Base-by-base conservation (phyloP, 495 filamentous ascomycete species). In the Penicillium chermesinum region DNA sequence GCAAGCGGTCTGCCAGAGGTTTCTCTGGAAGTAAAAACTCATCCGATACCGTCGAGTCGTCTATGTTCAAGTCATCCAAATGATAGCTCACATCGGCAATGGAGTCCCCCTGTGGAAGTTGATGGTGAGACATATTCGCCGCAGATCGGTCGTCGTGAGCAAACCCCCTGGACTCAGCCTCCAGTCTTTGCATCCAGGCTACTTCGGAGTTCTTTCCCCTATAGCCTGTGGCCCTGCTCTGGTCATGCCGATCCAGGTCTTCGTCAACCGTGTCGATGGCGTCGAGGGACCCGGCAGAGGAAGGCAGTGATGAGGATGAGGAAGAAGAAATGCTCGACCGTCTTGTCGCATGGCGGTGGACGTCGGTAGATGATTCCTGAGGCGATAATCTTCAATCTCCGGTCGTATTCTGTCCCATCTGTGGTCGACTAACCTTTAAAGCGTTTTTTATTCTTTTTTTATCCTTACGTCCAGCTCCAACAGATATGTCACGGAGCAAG, bases 131-230 rank as follows among this genome's bases (percentile, higher is more conserved):
- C 12, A 10, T 32, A 15, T 12, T 30, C 15, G 9, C 21, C 17
- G 13, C 17, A 3, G 12, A n/a, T 16, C 1, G 21, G n/a, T n/a
- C n/a, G n/a, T n/a, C n/a, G n/a, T n/a, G n/a, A n/a, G n/a, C n/a
- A n/a, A n/a, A n/a, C n/a, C n/a, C n/a, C n/a, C n/a, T 30, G 12
- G 21, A 9, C 18, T 43, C 41, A 2, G 2, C 2, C 5, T 32
- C 41, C 16, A 45, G 15, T 14, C n/a, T 35, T 18, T 77, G 77
- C 46, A 82, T 70, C 80, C 81, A 84, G 32, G 65, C 67, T 17
- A 83, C 59, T 38, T 81, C 79, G 0, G 80, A 84, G 41, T 73
- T 80, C 50, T 81, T 82, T 15, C 81, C 81, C 48, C 81, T 64
- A 58, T 76, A 82, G 0, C 81, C 81, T 9, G 74, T 81, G 2